Evolutionary conservation across 208 protist species (phyloP).

Genomic region (Leishmania arabica): DNA sequence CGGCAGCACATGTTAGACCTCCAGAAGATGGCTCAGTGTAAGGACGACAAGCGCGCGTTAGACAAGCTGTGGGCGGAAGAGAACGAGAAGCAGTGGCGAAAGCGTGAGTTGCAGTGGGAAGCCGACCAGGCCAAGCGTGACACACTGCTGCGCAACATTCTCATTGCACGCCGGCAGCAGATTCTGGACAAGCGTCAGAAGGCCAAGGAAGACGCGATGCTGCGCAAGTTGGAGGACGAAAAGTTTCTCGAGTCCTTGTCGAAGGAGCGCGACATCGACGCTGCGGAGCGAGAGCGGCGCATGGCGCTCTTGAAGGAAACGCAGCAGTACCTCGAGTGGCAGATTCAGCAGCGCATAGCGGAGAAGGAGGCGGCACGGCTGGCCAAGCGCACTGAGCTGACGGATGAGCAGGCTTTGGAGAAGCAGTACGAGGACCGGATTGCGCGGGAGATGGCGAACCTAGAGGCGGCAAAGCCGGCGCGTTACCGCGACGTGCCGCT

Average conservation of each 20-base stretch:
- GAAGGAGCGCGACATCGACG: slow-evolving; percentile 41
- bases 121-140: slow-evolving; percentile 68
- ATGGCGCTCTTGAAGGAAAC: slow-evolving; percentile 55
- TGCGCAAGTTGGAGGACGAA: slow-evolving; percentile 44
- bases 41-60: slow-evolving; percentile 49
- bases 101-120: slow-evolving; percentile 75
- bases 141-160: slow-evolving; percentile 62
- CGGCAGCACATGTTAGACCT: slow-evolving; percentile 55
- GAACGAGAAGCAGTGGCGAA: slow-evolving; percentile 79
- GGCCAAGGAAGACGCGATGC: slow-evolving; percentile 39
- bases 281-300: slow-evolving; percentile 48
- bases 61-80: slow-evolving; percentile 85
- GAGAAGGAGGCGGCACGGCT: slow-evolving; percentile 45
- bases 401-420: slow-evolving; percentile 63
- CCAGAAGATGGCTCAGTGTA: slow-evolving; percentile 57
- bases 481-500: slow-evolving; percentile 79
- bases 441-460: slow-evolving; percentile 65
- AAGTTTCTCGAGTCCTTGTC: slow-evolving; percentile 48
- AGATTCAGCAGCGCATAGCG: slow-evolving; percentile 55
- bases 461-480: slow-evolving; percentile 77
- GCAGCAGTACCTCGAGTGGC: slow-evolving; percentile 69
- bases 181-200: slow-evolving; percentile 70
- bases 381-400: slow-evolving; percentile 48
- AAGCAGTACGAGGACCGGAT: slow-evolving; percentile 65
- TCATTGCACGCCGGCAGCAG: slow-evolving; percentile 79